phyloP scores from a whole-genome alignment of 75 land plant genomes.

The Isoetes taiwanensis region DNA sequence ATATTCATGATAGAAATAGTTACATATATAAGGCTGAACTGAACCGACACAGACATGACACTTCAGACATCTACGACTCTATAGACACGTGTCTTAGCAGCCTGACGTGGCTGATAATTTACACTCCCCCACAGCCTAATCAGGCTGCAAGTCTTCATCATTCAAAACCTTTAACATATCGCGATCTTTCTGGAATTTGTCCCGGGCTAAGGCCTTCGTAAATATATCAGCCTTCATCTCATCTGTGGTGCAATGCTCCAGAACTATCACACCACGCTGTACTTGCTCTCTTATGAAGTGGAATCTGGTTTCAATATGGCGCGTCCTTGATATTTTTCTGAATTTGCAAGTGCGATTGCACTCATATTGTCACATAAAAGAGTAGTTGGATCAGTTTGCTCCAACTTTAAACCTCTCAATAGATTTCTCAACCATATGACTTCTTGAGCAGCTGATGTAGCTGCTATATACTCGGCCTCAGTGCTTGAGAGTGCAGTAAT shows the following conservation, averaged over 20 bases:
- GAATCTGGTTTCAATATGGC: background rate
- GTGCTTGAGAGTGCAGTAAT: conserved; percentile 13
- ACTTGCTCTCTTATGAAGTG: conserved; percentile 1
- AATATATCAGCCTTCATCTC: conserved; percentile 1
- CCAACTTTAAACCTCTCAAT: background rate
- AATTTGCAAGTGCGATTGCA: background rate
- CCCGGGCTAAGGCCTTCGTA: background rate
- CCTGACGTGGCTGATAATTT: too few species aligned
- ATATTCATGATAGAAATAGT: too few species aligned
- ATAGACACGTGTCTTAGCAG: too few species aligned
- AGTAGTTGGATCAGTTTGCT: background rate
- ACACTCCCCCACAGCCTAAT: too few species aligned
- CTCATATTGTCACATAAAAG: conserved; percentile 1
- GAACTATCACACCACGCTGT: background rate
- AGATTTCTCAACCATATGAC: conserved; percentile 10
- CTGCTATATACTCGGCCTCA: conserved; percentile 17
- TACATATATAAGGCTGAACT: too few species aligned
- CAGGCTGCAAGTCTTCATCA: too few species aligned
- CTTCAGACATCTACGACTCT: too few species aligned
- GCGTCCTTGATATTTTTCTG: background rate
- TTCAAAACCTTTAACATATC: too few species aligned
- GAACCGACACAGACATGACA: too few species aligned
- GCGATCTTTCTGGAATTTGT: too few species aligned
- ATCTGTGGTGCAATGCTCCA: background rate
- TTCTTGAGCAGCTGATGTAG: conserved; percentile 11